Evolutionary conservation across 148 eudicot species (phyloP).

Genomic region (Rhododendron kiyosumense): DNA sequence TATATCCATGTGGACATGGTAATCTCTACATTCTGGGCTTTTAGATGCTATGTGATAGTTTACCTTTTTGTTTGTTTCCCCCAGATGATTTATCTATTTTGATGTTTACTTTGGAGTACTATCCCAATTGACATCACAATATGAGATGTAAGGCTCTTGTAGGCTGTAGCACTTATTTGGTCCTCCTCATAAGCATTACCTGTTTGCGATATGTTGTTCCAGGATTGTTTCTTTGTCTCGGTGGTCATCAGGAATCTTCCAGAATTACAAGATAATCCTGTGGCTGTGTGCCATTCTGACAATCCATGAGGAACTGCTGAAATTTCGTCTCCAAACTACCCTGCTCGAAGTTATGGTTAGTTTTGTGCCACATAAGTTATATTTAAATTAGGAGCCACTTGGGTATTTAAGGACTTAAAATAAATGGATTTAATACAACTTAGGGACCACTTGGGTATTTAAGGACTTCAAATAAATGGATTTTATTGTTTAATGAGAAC

Average conservation of each 20-base stretch:
- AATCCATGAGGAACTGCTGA: conserved; percentile 94
- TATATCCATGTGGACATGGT: conserved; percentile 91
- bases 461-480: background rate
- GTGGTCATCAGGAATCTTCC: conserved; percentile 73
- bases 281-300: conserved; percentile 96
- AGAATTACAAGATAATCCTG: conserved; percentile 76
- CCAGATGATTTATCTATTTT: background rate
- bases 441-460: background rate
- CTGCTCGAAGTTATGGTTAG: conserved; percentile 82
- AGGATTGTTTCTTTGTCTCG: conserved; percentile 95
- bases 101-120: background rate
- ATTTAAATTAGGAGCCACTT: background rate
- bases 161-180: background rate
- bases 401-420: too few species aligned
- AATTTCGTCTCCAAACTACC: conserved; percentile 94
- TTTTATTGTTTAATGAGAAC: background rate
- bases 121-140: background rate
- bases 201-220: conserved; percentile 21
- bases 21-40: conserved; percentile 12
- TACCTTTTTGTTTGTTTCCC: background rate
- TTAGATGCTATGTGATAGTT: background rate
- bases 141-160: background rate
- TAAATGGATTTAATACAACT: background rate
- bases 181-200: background rate
- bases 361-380: conserved; percentile 3